These are phyloP conservation scores for Xylariaceae sp. DNA, from an alignment of 2,329 filamentous ascomycete genomes.

Conservation along the genomic window DNA sequence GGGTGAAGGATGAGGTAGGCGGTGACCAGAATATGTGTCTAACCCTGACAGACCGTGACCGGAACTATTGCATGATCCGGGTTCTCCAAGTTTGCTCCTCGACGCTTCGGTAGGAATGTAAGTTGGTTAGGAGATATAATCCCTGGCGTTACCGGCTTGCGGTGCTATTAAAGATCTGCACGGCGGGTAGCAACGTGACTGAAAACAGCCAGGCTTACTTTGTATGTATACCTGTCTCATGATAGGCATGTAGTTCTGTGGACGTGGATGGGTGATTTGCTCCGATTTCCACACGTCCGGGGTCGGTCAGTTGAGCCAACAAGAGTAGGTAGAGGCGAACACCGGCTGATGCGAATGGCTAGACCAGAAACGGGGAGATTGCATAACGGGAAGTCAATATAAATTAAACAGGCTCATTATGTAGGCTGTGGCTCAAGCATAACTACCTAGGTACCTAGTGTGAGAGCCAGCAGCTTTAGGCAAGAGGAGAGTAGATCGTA, in stretches of 20 bases:
- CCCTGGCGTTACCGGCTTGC: neutral
- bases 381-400: neutral
- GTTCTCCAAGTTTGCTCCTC: neutral
- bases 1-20: neutral
- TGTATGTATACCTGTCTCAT: neutral
- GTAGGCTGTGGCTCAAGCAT: no score
- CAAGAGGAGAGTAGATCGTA: conserved; percentile 6
- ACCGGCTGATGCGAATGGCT: neutral
- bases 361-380: neutral
- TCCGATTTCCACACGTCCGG: neutral
- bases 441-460: neutral
- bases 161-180: neutral
- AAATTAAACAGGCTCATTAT: neutral
- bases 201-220: no score
- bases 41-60: neutral
- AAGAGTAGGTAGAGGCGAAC: neutral
- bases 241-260: neutral
- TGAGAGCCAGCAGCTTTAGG: conserved; percentile 3
- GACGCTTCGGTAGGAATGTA: neutral
- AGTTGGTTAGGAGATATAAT: neutral
- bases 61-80: no score
- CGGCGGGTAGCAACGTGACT: neutral
- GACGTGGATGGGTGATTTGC: neutral
- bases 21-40: neutral
- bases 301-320: neutral